Evolutionary conservation across 129 eudicot species (phyloP).

Genomic region (Kitagawia praeruptora): DNA sequence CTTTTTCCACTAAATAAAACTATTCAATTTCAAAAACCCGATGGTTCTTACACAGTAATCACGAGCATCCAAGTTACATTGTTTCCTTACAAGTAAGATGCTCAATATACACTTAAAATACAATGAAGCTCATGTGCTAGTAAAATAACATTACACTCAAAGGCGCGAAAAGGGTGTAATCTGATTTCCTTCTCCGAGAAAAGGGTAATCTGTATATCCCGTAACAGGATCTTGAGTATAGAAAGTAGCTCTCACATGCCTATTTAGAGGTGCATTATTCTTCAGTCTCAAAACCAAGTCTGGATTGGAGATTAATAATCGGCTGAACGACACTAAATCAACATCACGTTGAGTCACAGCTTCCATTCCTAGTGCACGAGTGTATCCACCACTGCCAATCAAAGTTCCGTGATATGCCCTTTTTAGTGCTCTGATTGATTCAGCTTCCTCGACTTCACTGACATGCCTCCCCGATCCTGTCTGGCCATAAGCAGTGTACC

Average conservation of each 20-base stretch:
- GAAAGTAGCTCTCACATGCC: slow-evolving; percentile 63
- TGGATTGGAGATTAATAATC: slow-evolving; percentile 73
- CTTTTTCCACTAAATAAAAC: not conserved
- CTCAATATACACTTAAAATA: not conserved
- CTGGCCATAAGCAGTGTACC: slow-evolving; percentile 90
- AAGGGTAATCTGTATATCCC: slow-evolving; percentile 90
- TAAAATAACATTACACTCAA: not conserved
- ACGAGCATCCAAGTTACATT: not conserved
- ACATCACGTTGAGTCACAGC: slow-evolving; percentile 80
- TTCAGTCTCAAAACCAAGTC: slow-evolving; percentile 64
- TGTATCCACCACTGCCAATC: slow-evolving; percentile 73
- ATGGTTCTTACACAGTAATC: not conserved
- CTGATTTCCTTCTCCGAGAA: slow-evolving; percentile 25
- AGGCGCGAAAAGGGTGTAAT: slow-evolving; percentile 36
- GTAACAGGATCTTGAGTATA: slow-evolving; percentile 81
- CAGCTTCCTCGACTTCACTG: slow-evolving; percentile 60
- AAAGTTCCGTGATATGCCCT: slow-evolving; percentile 65
- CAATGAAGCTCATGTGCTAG: not conserved
- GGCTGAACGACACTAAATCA: slow-evolving; percentile 77
- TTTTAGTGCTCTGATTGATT: slow-evolving; percentile 44
- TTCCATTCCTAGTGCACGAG: slow-evolving; percentile 56
- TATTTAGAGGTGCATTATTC: slow-evolving; percentile 56
- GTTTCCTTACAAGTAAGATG: not conserved
- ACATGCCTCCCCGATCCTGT: slow-evolving; percentile 70
- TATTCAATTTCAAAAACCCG: not conserved